These are phyloP conservation scores for Gossypium australe DNA, from an alignment of 345 rosid species.

Conservation along the genomic window DNA sequence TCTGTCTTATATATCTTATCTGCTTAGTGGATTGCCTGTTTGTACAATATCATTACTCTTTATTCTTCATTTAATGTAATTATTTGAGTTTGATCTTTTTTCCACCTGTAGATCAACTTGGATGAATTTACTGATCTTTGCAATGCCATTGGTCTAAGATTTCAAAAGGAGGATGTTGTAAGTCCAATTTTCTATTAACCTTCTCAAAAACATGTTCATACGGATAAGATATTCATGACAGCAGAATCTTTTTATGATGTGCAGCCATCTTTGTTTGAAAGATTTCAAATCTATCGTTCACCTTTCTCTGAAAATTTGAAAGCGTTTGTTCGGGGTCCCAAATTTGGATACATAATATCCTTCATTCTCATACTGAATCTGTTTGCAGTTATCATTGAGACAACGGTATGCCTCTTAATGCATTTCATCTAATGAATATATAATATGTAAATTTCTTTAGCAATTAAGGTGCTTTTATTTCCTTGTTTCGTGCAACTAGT, in stretches of 20 bases:
- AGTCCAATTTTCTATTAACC: constrained; percentile 32
- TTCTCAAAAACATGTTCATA: neutral
- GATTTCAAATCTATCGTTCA: constrained; percentile 56
- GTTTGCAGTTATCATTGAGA: constrained; percentile 76
- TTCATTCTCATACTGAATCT: constrained; percentile 73
- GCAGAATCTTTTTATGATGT: constrained; percentile 20
- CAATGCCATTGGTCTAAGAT: constrained; percentile 88
- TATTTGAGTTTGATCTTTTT: constrained; percentile 10
- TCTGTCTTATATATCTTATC: neutral
- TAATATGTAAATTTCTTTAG: neutral
- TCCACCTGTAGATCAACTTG: constrained; percentile 58
- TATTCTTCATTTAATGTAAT: neutral
- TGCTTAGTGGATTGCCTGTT: neutral
- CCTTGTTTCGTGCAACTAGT: constrained; percentile 4
- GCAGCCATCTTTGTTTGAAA: constrained; percentile 80
- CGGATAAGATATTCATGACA: neutral
- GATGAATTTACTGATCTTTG: constrained; percentile 92
- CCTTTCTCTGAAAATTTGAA: constrained; percentile 67
- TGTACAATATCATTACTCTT: neutral
- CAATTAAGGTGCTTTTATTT: neutral
- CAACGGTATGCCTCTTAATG: constrained; percentile 60
- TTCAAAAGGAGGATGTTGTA: constrained; percentile 85
- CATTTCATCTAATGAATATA: neutral
- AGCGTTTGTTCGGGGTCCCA: constrained; percentile 58
- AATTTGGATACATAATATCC: constrained; percentile 69